Conservation (phyloP, 2,329 filamentous ascomycete species). For the Alternaria conjuncta region DNA sequence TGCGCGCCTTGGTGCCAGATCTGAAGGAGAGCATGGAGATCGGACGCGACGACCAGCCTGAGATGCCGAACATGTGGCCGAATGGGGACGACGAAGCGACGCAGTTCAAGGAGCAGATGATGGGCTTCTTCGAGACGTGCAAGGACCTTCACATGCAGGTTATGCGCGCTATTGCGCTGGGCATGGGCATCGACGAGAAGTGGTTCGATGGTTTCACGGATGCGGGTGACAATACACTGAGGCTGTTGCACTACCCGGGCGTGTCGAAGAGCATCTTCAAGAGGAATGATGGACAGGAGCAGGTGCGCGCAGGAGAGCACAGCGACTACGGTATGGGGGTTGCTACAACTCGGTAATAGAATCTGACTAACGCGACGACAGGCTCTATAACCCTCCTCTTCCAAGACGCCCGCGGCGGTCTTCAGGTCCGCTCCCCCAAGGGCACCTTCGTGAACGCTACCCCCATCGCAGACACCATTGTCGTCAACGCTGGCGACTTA, state of each 20-base stretch:
- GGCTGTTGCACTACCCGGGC: slow-evolving; percentile 78
- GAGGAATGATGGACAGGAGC: slow-evolving; percentile 70
- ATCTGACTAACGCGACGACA: slow-evolving; percentile 22
- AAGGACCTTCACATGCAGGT: slow-evolving; percentile 76
- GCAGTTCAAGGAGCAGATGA: slow-evolving; percentile 74
- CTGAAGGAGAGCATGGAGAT: slow-evolving; percentile 68
- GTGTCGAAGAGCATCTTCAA: slow-evolving; percentile 70
- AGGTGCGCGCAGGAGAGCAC: slow-evolving; percentile 80
- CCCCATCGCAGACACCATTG: slow-evolving; percentile 80
- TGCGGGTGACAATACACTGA: slow-evolving; percentile 59
- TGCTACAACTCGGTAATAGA: fast-evolving
- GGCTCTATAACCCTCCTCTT: slow-evolving; percentile 51
- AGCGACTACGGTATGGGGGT: slow-evolving; percentile 63
- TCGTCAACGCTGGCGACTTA: slow-evolving; percentile 89
- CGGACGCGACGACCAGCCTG: slow-evolving; percentile 65
- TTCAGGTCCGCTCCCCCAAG: slow-evolving; percentile 72
- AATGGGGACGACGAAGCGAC: slow-evolving; percentile 60
- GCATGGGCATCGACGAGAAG: slow-evolving; percentile 70
- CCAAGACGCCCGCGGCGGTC: slow-evolving; percentile 63
- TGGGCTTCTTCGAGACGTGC: slow-evolving; percentile 75
- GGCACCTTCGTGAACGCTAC: slow-evolving; percentile 82
- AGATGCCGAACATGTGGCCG: slow-evolving; percentile 80
- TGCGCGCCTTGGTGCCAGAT: slow-evolving; percentile 48
- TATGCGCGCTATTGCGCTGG: slow-evolving; percentile 85
- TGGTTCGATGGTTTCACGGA: slow-evolving; percentile 82